These are phyloP conservation scores for Sclerotinia minor DNA, from an alignment of 2,329 filamentous ascomycete genomes.

Conservation along the genomic window DNA sequence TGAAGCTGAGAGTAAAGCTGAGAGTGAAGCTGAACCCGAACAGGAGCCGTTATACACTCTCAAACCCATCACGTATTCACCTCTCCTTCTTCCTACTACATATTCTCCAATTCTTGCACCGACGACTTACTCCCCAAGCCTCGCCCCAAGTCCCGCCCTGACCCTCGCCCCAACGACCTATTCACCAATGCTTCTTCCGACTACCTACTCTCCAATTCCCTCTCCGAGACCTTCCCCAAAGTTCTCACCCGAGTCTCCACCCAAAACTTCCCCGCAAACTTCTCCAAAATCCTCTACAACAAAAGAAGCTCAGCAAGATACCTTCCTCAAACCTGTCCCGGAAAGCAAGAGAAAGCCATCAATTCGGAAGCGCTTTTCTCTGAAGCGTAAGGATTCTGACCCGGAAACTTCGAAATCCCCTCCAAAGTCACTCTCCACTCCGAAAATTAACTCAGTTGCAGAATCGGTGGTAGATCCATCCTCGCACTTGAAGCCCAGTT, in stretches of 20 bases:
- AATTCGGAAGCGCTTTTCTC: conserved; percentile 38
- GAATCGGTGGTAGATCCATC: conserved; percentile 16
- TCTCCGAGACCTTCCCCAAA: conserved; percentile 8
- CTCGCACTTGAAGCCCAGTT: conserved; percentile 28
- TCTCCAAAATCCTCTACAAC: not conserved
- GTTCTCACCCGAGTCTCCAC: not conserved
- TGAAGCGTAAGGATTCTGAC: conserved; percentile 35
- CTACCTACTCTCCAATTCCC: conserved; percentile 1
- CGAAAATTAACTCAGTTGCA: conserved; percentile 25
- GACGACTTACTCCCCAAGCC: not conserved
- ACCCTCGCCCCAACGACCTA: not conserved
- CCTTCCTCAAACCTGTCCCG: conserved; percentile 23
- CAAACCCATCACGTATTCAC: conserved; percentile 40
- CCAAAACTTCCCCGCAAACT: not conserved
- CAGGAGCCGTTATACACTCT: conserved; percentile 39
- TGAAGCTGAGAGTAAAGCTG: conserved; percentile 22
- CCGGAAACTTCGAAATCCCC: conserved; percentile 25
- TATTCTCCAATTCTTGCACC: conserved; percentile 25
- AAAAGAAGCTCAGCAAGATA: not conserved
- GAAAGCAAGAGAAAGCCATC: conserved; percentile 35
- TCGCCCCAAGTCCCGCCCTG: not conserved
- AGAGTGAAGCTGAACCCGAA: conserved; percentile 28
- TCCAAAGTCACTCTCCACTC: not conserved
- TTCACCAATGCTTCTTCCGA: conserved; percentile 7
- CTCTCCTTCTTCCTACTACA: conserved; percentile 33